Base-by-base conservation (phyloP, 2,329 filamentous ascomycete species). In the Podosphaera leucotricha region DNA sequence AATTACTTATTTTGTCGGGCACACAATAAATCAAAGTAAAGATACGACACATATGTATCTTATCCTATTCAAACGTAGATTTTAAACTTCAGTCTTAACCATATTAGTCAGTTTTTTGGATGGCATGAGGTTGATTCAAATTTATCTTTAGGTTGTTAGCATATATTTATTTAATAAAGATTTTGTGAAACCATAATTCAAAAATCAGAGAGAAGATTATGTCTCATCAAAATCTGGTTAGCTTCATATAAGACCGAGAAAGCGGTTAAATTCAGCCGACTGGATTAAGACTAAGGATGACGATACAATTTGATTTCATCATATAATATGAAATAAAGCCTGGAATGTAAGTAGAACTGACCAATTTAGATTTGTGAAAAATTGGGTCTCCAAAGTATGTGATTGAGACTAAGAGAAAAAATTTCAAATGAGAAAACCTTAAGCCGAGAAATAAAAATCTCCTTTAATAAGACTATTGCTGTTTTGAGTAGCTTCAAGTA, bases 211-310 rank as follows among this genome's bases (percentile, higher is more conserved):
- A 67, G 65, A 67, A 67, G 65, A 67, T 67, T 67, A 60, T 59
- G 51, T 53, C 58, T 68, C 66, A 63, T 64, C 66, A 68, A 30
- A 59, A 52, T 60, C 59, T 54, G 57, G 44, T 48, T 43, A 41
- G 43, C 47, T 41, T 48, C 55, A 55, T 53, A 51, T 55, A 50
- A 55, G 46, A 33, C 41, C 41, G 52, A 53, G 49, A 55, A 52
- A 51, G 46, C 44, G 48, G 52, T 20, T 43, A 46, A 49, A 49
- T 20, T 19, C n/a, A 19, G 50, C 45, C 54, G 54, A 56, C 59
- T 59, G 58, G 63, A 64, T 61, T 92, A 77, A 71, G 84, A 68
- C 82, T 92, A 92, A 92, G 84, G 84, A 92, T 92, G 84, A 92
- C 82, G 80, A 85, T 86, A 85, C 70, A 64, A 64, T 33, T 47